Base-by-base conservation (phyloP, 306 rosid species). In the Oemleria cerasiformis region DNA sequence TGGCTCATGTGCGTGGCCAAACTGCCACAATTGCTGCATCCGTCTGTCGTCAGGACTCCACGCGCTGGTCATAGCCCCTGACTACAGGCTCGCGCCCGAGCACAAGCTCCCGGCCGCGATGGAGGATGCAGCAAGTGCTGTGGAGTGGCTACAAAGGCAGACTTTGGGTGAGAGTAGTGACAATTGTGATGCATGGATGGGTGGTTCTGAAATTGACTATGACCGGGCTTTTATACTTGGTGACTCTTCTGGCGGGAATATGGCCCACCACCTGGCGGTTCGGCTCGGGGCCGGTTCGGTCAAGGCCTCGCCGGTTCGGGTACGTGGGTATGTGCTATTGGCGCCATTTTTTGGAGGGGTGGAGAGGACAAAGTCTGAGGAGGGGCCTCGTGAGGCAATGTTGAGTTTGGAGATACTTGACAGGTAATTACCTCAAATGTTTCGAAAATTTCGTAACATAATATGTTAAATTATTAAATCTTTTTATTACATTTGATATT, bases 291-390 rank as follows among this genome's bases (percentile, higher is more conserved):
- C 68, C 15, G 81, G 74, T 48, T 70, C 83, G 2, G 23, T 0
- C 0, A 62, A 74, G 51, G 56, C 63, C 67, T 84, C 68, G 2
- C 90, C 89, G 49, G 86, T 85, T 69, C 85, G 86, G 41, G 59
- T 91, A 0, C 77, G 91, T 42, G 98, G 98, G 41, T 91, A 78
- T 30, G 73, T 88, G 0, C 36, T 93, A 49, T 49, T 91, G 77
- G 98, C 94, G 14, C 98, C 98, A 23, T 93, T 93, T 81, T 93
- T 93, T 49, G 98, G 98, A 2, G 98, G 98, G 23, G 91, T 75
- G 79, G 75, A 40, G 55, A 81, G 98, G 70, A 93, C 97, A 62
- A 71, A 72, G 67, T 93, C 98, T 5, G 98, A 93, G 81, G 88
- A 87, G 68, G 97, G 97, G 13, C 87, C 96, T 7, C 12, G 76